These are phyloP conservation scores for Phytophthora boehmeriae DNA, from an alignment of 352 stramenopile genomes.

Conservation along the genomic window DNA sequence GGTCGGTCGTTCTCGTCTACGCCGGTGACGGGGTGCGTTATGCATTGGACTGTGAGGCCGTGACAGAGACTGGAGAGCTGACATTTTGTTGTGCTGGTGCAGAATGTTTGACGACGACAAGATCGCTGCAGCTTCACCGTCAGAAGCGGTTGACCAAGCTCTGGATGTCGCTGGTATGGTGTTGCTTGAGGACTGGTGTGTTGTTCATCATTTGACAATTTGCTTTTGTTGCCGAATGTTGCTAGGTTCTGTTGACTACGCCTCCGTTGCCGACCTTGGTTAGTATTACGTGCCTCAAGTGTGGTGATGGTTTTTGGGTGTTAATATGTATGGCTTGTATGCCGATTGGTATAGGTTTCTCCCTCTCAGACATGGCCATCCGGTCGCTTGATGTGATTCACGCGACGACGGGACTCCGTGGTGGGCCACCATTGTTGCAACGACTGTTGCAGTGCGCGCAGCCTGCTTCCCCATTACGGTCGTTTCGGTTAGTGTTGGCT, in stretches of 20 bases:
- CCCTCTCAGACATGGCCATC: slow-evolving; percentile 76
- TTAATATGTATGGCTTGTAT: slow-evolving; percentile 1
- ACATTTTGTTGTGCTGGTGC: background rate
- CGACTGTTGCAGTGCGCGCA: slow-evolving; percentile 77
- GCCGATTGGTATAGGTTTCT: slow-evolving; percentile 41
- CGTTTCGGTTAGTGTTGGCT: slow-evolving; percentile 61
- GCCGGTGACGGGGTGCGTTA: slow-evolving; percentile 44
- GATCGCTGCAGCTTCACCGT: slow-evolving; percentile 46
- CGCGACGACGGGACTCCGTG: slow-evolving; percentile 79
- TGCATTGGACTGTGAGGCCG: background rate
- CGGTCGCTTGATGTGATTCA: slow-evolving; percentile 79
- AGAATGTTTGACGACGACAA: slow-evolving; percentile 55
- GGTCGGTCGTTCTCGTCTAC: slow-evolving; percentile 70
- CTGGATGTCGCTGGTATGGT: slow-evolving; percentile 47
- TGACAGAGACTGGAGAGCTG: slow-evolving; percentile 4
- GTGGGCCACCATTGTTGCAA: slow-evolving; percentile 88
- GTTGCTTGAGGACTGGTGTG: background rate
- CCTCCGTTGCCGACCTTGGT: slow-evolving; percentile 65
- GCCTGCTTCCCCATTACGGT: slow-evolving; percentile 80
- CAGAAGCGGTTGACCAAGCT: slow-evolving; percentile 50
- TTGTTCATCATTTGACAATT: slow-evolving; percentile 4
- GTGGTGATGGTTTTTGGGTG: background rate
- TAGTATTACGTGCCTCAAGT: background rate
- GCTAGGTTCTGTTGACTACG: slow-evolving; percentile 54
- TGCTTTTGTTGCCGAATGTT: background rate